A percentile compares a stretch with the other conserved stretches of the same genome.
These are phyloP conservation scores for Gillenia trifoliata DNA, from an alignment of 306 rosid species.

Conservation along the genomic window DNA sequence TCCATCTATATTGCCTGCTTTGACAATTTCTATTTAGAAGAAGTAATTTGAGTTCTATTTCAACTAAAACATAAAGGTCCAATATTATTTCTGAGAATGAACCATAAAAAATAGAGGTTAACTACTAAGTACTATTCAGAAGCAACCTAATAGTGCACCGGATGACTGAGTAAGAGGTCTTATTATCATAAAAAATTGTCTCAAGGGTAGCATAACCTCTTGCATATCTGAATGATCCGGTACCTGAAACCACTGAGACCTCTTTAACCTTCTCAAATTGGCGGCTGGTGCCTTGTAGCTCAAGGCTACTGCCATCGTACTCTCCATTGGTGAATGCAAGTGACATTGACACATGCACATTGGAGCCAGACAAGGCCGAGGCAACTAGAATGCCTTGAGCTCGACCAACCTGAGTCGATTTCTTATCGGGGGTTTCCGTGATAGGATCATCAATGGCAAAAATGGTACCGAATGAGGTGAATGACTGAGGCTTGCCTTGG, in stretches of 20 bases:
- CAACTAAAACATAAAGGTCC: too few species aligned
- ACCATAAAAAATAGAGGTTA: neutral
- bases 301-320: neutral
- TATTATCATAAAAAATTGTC: too few species aligned
- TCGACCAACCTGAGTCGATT: slow-evolving; percentile 2
- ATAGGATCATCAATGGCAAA: slow-evolving; percentile 7
- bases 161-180: too few species aligned
- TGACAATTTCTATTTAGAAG: too few species aligned
- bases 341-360: neutral
- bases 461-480: slow-evolving; percentile 11
- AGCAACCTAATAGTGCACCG: too few species aligned
- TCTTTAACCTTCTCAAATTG: neutral
- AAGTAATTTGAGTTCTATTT: too few species aligned
- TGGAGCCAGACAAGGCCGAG: neutral
- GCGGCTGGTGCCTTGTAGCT: neutral
- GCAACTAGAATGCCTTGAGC: slow-evolving; percentile 11
- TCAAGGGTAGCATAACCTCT: neutral
- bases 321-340: neutral
- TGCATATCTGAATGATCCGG: neutral
- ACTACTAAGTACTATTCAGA: too few species aligned
- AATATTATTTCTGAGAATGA: neutral
- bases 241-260: neutral
- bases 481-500: neutral
- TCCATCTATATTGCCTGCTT: too few species aligned
- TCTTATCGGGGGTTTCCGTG: neutral